phyloP scores from a whole-genome alignment of 148 eudicot species.

The Rhododendron griersonianum region DNA sequence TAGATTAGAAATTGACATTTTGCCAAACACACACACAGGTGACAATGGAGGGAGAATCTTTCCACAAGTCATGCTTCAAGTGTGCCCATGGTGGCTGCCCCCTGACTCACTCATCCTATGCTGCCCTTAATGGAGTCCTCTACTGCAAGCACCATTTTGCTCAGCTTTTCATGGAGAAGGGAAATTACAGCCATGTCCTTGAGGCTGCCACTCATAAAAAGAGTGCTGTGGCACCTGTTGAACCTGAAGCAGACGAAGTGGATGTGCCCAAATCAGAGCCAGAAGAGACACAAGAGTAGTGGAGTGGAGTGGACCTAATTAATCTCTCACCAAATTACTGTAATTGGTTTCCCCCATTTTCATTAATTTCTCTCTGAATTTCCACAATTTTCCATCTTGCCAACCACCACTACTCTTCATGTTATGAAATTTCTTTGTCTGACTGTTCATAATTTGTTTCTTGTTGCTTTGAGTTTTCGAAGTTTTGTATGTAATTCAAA shows the following conservation, averaged over 20 bases:
- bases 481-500: neutral
- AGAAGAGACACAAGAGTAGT: neutral
- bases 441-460: neutral
- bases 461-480: neutral
- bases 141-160: conserved; percentile 88
- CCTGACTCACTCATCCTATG: conserved; percentile 87
- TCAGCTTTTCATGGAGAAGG: conserved; percentile 95
- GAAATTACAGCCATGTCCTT: conserved; percentile 66
- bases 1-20: neutral
- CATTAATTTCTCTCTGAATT: neutral
- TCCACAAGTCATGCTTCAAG: conserved; percentile 88
- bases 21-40: conserved; percentile 38
- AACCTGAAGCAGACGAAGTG: conserved; percentile 7
- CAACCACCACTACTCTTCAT: neutral
- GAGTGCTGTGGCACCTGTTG: conserved; percentile 19
- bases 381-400: neutral
- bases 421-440: neutral
- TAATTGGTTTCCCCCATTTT: neutral
- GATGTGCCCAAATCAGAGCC: neutral
- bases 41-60: conserved; percentile 86
- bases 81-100: conserved; percentile 93
- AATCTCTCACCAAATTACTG: neutral
- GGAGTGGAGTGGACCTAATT: neutral
- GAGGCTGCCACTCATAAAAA: conserved; percentile 57
- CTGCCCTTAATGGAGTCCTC: conserved; percentile 82